Conservation (phyloP, 2,329 filamentous ascomycete species). For the Trichoderma citrinoviride region DNA sequence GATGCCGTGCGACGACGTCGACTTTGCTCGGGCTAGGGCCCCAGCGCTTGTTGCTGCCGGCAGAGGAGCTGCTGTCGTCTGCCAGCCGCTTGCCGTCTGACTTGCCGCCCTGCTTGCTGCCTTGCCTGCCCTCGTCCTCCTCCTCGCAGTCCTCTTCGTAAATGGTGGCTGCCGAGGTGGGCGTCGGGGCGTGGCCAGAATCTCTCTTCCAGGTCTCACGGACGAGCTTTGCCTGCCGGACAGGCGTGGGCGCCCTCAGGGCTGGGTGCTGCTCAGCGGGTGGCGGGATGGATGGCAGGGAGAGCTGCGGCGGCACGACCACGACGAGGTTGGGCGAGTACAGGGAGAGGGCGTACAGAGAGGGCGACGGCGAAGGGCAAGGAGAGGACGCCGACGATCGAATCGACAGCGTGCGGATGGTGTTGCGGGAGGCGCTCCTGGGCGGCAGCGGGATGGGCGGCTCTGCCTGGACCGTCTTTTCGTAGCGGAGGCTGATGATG, state of each 20-base stretch:
- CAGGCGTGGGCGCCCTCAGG: constrained; percentile 37
- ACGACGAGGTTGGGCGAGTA: constrained; percentile 32
- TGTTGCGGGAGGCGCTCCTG: constrained; percentile 39
- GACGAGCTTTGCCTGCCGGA: constrained; percentile 27
- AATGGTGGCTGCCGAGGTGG: constrained; percentile 33
- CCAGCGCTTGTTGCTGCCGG: background rate
- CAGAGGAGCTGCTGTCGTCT: background rate
- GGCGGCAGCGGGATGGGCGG: constrained; percentile 55
- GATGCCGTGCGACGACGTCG: constrained; percentile 5
- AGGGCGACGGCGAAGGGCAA: constrained; percentile 7
- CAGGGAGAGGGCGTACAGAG: constrained; percentile 23
- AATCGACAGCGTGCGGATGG: constrained; percentile 25
- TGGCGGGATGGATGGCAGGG: constrained; percentile 37
- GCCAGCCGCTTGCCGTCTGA: background rate
- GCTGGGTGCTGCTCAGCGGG: constrained; percentile 54
- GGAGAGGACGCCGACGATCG: constrained; percentile 25
- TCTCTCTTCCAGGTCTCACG: constrained; percentile 52
- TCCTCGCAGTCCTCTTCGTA: constrained; percentile 43
- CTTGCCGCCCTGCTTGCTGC: background rate
- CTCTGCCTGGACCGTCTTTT: constrained; percentile 57
- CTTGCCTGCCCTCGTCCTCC: constrained; percentile 29
- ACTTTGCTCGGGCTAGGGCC: background rate
- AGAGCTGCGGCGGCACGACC: constrained; percentile 30
- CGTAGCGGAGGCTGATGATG: constrained; percentile 58
- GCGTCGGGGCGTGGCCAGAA: constrained; percentile 51